Conservation (phyloP, 2,329 filamentous ascomycete genomes). For the Colletotrichum liriopes region DNA sequence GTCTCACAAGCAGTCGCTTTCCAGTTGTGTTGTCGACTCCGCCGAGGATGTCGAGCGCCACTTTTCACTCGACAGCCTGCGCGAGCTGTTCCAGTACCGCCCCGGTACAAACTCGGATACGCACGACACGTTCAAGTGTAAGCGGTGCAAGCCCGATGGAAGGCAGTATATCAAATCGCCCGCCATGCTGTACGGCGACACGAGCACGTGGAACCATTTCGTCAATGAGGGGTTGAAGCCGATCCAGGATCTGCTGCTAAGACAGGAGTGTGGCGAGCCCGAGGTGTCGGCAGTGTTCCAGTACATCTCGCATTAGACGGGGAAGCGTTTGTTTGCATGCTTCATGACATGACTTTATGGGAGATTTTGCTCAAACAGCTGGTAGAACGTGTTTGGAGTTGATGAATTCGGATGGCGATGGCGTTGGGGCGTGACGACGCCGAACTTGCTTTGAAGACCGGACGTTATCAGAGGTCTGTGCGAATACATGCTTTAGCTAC, state of each 20-base stretch:
- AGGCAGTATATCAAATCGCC: constrained; percentile 90
- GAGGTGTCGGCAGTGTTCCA: constrained; percentile 97
- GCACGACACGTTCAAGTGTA: constrained; percentile 99
- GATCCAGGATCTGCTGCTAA: constrained; percentile 92
- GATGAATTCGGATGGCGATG: constrained; percentile 8
- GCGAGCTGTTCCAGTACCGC: constrained; percentile 95
- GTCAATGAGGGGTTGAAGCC: constrained; percentile 82
- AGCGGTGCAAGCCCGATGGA: constrained; percentile 90
- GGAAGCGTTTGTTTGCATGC: not conserved
- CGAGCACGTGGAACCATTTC: constrained; percentile 99
- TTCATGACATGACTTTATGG: not conserved
- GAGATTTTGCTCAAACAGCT: not conserved
- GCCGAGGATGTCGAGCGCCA: constrained; percentile 98
- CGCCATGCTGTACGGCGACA: constrained; percentile 97
- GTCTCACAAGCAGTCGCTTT: constrained; percentile 97
- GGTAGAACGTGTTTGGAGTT: constrained; percentile 6
- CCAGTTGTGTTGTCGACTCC: constrained; percentile 95
- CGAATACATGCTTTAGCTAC: constrained; percentile 15
- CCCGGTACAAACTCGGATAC: constrained; percentile 90
- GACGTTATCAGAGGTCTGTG: not conserved
- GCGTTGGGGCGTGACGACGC: constrained; percentile 5
- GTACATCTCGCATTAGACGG: constrained; percentile 87
- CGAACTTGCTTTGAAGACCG: constrained; percentile 12
- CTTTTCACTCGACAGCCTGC: constrained; percentile 90
- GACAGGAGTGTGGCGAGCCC: constrained; percentile 84